Percentiles rank a stretch among this genome's conserved stretches.
These are phyloP conservation scores for Talaromyces atroroseus DNA, from an alignment of 2,329 filamentous ascomycete species.

Conservation along the genomic window DNA sequence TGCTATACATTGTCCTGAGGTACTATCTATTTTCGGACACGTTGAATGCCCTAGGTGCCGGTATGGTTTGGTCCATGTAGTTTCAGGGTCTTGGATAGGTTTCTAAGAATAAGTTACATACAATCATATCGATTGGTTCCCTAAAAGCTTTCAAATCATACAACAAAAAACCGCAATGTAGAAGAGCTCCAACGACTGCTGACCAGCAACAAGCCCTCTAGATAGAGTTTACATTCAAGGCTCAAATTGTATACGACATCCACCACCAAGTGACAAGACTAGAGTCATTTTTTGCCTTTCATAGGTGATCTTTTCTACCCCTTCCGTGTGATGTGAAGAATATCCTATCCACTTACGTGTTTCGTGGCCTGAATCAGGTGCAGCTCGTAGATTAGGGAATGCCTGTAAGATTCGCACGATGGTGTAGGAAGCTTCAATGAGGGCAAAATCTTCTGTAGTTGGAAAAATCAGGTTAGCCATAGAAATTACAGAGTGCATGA, in stretches of 20 bases:
- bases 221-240: neutral
- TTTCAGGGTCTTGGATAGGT: too few relatives aligned
- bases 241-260: neutral
- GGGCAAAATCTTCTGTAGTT: constrained; percentile 12
- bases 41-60: too few relatives aligned
- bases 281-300: neutral
- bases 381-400: neutral
- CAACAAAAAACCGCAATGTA: neutral
- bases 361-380: neutral
- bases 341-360: neutral
- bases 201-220: too few relatives aligned
- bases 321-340: neutral
- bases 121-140: too few relatives aligned
- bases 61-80: too few relatives aligned
- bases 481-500: neutral
- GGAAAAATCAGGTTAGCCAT: neutral
- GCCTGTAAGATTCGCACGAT: neutral
- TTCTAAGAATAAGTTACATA: too few relatives aligned
- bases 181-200: neutral
- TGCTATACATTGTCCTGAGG: too few relatives aligned
- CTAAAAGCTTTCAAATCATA: too few relatives aligned
- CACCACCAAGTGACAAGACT: neutral
- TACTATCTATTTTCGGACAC: too few relatives aligned
- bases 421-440: constrained; percentile 2
- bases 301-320: neutral